Conservation (phyloP, 352 stramenopile species). For the Phytophthora niederhauseri region DNA sequence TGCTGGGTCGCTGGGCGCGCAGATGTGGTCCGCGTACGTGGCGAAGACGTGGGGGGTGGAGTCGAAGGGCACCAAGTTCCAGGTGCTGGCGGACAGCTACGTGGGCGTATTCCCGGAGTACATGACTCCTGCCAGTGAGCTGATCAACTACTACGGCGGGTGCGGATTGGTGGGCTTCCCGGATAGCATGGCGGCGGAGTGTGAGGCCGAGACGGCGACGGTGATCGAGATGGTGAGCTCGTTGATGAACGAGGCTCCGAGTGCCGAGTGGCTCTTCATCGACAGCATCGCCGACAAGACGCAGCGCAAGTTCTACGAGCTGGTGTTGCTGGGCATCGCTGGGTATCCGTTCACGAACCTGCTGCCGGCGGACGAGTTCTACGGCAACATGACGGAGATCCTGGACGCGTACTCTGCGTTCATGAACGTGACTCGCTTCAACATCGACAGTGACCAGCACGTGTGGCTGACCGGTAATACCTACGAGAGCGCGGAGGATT, state of each 20-base stretch:
- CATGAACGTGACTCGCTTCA: constrained; percentile 29
- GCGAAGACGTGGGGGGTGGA: constrained; percentile 53
- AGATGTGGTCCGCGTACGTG: constrained; percentile 43
- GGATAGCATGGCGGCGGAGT: constrained; percentile 36
- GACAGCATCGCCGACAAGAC: constrained; percentile 50
- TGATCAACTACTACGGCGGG: constrained; percentile 49
- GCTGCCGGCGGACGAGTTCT: constrained; percentile 43
- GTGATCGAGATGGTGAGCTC: constrained; percentile 36
- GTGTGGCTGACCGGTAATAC: constrained; percentile 26
- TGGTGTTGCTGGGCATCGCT: constrained; percentile 40
- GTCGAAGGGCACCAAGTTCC: constrained; percentile 44
- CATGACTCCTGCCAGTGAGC: constrained; percentile 24
- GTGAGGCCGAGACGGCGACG: constrained; percentile 34
- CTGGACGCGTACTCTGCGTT: constrained; percentile 33
- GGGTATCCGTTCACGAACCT: constrained; percentile 45
- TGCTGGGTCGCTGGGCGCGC: constrained; percentile 49
- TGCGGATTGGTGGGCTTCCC: constrained; percentile 40
- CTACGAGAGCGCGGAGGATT: constrained; percentile 8
- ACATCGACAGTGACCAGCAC: constrained; percentile 20
- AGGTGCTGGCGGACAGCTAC: constrained; percentile 57
- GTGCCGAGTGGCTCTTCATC: constrained; percentile 48
- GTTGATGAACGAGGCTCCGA: constrained; percentile 37
- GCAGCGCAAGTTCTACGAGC: constrained; percentile 55
- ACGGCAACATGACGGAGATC: constrained; percentile 32
- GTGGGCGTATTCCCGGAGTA: constrained; percentile 51